Conservation (phyloP, 2,329 filamentous ascomycete species). For the Pseudogymnoascus sp. region DNA sequence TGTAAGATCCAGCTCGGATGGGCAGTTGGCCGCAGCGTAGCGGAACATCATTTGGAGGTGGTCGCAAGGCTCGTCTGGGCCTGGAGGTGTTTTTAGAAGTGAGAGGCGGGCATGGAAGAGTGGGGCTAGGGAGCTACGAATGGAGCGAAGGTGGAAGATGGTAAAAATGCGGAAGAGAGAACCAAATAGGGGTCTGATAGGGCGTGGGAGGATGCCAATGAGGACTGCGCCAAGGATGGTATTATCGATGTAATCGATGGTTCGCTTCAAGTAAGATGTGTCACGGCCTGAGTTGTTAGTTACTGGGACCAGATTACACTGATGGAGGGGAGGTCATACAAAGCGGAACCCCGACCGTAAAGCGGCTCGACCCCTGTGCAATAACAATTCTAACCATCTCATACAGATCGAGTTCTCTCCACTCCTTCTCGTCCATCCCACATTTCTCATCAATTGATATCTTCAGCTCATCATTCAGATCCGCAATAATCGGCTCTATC, state of each 20-base stretch:
- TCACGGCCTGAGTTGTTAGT: constrained; percentile 17
- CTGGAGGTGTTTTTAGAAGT: constrained; percentile 21
- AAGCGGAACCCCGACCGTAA: constrained; percentile 25
- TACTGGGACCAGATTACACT: constrained; percentile 10
- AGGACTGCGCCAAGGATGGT: constrained; percentile 29
- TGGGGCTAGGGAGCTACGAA: constrained; percentile 16
- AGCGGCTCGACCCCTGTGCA: constrained; percentile 23
- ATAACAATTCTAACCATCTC: constrained; percentile 23
- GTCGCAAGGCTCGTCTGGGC: constrained; percentile 27
- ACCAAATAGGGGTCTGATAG: constrained; percentile 29
- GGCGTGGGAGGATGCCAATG: constrained; percentile 24
- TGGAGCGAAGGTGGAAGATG: constrained; percentile 19
- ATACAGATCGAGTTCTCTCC: constrained; percentile 21
- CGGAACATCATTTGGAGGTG: constrained; percentile 36
- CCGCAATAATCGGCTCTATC: constrained; percentile 20
- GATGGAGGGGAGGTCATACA: constrained; percentile 16
- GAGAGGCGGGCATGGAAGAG: constrained; percentile 19
- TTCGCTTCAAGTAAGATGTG: constrained; percentile 28
- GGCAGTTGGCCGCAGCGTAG: constrained; percentile 32
- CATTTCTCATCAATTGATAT: constrained; percentile 21
- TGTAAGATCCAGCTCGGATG: constrained; percentile 26
- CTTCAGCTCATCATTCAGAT: constrained; percentile 20
- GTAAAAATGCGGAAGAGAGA: constrained; percentile 20
- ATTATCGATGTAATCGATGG: constrained; percentile 26
- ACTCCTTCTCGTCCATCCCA: constrained; percentile 20